Conservation (phyloP, 306 rosid genomes). For the Fragaria vesca region DNA sequence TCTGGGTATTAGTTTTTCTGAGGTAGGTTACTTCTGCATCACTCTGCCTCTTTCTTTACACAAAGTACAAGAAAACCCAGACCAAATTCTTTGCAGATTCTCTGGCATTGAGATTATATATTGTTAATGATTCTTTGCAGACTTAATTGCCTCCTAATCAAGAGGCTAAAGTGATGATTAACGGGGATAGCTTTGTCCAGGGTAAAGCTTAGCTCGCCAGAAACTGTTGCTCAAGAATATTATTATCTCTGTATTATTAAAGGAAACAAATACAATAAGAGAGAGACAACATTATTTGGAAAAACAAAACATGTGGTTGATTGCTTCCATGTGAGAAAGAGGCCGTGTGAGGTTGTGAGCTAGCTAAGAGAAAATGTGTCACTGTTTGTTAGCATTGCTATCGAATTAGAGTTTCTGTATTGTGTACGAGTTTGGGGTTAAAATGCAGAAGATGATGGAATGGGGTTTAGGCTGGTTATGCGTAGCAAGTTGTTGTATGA, state of each 20-base stretch:
- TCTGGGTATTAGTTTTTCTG: background rate
- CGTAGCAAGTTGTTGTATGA: background rate
- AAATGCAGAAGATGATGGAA: background rate
- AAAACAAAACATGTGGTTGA: background rate
- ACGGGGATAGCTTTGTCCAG: background rate
- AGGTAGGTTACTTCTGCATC: background rate
- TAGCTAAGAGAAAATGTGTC: background rate
- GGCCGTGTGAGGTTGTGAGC: background rate
- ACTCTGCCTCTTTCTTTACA: background rate
- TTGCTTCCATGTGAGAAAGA: background rate
- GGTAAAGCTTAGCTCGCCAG: slow-evolving; percentile 1
- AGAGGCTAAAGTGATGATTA: background rate
- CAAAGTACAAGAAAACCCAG: slow-evolving; percentile 3
- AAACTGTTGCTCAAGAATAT: background rate
- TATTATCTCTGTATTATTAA: background rate
- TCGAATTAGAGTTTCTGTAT: background rate
- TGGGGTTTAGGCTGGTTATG: background rate
- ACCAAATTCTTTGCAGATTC: background rate
- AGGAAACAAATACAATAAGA: background rate
- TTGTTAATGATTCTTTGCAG: background rate
- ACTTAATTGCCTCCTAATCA: background rate
- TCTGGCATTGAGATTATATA: background rate
- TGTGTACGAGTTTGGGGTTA: background rate
- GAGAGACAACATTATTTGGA: background rate
- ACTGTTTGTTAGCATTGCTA: background rate